Conservation (phyloP, 2,329 filamentous ascomycete species). For the Claviceps pusilla region DNA sequence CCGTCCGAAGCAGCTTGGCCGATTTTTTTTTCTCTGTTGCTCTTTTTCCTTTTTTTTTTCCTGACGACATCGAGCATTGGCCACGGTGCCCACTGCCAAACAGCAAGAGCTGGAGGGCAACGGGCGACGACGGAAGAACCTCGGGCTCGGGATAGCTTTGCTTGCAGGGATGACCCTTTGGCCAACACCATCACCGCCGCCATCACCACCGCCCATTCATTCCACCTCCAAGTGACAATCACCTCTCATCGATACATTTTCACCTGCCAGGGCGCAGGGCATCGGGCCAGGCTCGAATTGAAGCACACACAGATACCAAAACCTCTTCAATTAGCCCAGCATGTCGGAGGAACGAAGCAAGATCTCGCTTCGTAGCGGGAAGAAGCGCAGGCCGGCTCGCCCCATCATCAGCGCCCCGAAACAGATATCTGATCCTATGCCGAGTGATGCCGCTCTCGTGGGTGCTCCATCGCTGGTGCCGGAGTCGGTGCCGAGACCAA, state of each 20-base stretch:
- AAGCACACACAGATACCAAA: not conserved
- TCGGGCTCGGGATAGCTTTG: constrained; percentile 4
- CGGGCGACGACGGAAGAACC: constrained; percentile 8
- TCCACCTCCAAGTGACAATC: not conserved
- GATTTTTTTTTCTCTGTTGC: not conserved
- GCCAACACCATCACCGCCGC: not conserved
- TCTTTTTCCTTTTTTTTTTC: constrained; percentile 3
- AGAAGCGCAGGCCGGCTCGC: constrained; percentile 33
- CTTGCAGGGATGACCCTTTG: no score
- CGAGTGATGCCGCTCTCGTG: constrained; percentile 30
- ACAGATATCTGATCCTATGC: constrained; percentile 47
- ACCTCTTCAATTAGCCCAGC: constrained; percentile 7
- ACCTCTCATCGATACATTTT: not conserved
- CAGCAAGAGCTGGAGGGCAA: not conserved
- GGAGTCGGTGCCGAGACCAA: constrained; percentile 23
- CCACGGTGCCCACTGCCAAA: not conserved
- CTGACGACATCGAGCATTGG: constrained; percentile 5
- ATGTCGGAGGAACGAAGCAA: constrained; percentile 50
- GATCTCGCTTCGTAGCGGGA: constrained; percentile 46
- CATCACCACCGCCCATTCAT: not conserved
- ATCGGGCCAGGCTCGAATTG: not conserved
- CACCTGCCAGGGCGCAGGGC: not conserved
- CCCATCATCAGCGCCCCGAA: constrained; percentile 46
- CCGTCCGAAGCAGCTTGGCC: not conserved
- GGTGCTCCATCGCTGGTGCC: constrained; percentile 10